Evolutionary conservation across 1,284 basidiomycete genomes (phyloP).

Genomic region (Athelia sp.): DNA sequence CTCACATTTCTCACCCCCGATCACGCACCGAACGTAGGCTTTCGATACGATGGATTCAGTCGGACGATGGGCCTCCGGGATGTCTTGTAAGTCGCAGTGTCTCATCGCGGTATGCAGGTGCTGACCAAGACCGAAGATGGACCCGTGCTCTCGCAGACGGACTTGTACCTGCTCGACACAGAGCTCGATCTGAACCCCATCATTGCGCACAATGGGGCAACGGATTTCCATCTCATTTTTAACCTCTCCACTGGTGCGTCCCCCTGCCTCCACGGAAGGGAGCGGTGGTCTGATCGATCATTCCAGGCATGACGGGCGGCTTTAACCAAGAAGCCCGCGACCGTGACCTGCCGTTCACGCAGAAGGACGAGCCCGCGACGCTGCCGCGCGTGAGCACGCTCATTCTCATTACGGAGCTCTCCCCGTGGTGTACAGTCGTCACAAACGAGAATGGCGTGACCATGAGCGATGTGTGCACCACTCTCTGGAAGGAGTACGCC

Average conservation of each 20-base stretch:
- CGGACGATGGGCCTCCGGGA: slow-evolving; percentile 16
- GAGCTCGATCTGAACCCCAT: slow-evolving; percentile 70
- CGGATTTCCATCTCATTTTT: slow-evolving; percentile 62
- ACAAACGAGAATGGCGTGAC: slow-evolving; percentile 71
- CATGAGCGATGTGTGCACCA: slow-evolving; percentile 60
- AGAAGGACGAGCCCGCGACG: slow-evolving; percentile 74
- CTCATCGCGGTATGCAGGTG: background rate
- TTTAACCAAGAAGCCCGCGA: slow-evolving; percentile 55
- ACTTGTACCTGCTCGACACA: slow-evolving; percentile 66
- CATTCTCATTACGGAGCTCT: slow-evolving; percentile 65
- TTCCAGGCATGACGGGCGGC: slow-evolving; percentile 50
- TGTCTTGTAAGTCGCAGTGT: slow-evolving; percentile 11
- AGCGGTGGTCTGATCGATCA: background rate
- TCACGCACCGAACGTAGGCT: background rate
- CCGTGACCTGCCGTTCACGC: slow-evolving; percentile 56
- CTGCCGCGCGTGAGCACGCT: slow-evolving; percentile 71
- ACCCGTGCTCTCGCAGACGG: slow-evolving; percentile 68
- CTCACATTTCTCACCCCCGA: background rate
- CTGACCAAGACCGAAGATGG: slow-evolving; percentile 48
- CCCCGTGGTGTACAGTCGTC: slow-evolving; percentile 77
- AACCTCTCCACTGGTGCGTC: slow-evolving; percentile 55
- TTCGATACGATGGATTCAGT: slow-evolving; percentile 8
- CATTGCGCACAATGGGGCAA: slow-evolving; percentile 40
- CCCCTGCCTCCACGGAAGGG: too few species aligned
- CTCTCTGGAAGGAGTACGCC: slow-evolving; percentile 68